Percentiles rank a stretch among this genome's conserved stretches.
These are phyloP conservation scores for Aspergillus affinis DNA, from an alignment of 495 filamentous ascomycete genomes.

Conservation along the genomic window DNA sequence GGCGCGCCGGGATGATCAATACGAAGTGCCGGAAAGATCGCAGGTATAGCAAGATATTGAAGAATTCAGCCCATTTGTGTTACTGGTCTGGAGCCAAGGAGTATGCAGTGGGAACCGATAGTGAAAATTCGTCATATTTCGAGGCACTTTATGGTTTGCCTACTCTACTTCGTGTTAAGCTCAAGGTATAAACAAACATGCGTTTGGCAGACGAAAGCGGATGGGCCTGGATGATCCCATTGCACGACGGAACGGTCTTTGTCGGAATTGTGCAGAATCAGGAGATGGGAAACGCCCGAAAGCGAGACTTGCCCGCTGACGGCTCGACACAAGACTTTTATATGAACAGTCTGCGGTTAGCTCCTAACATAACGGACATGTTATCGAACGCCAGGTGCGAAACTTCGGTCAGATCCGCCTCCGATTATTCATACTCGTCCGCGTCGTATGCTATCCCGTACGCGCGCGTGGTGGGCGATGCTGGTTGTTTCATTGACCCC, in stretches of 20 bases:
- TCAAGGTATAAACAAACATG: no score
- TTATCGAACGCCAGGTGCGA: constrained; percentile 30
- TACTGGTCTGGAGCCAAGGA: constrained; percentile 30
- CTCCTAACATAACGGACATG: constrained; percentile 26
- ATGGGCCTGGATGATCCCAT: constrained; percentile 34
- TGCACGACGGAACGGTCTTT: constrained; percentile 33
- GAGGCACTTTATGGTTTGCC: constrained; percentile 32
- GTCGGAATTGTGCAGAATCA: constrained; percentile 41
- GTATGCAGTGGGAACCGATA: constrained; percentile 20
- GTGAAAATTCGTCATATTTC: constrained; percentile 30
- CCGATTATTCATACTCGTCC: constrained; percentile 46
- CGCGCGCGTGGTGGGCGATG: constrained; percentile 39
- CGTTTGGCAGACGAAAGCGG: constrained; percentile 21
- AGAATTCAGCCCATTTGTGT: constrained; percentile 41
- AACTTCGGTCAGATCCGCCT: constrained; percentile 38
- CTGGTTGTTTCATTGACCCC: constrained; percentile 45
- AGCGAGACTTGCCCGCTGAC: constrained; percentile 23
- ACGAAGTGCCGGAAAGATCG: constrained; percentile 43
- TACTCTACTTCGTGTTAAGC: no score
- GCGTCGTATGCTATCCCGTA: constrained; percentile 33
- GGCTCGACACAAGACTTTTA: constrained; percentile 38
- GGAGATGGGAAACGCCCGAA: constrained; percentile 23
- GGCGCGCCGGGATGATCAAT: not conserved
- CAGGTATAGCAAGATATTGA: constrained; percentile 33
- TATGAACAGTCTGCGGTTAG: constrained; percentile 31